Conservation (phyloP, 768 basidiomycete genomes). For the Baorangia bicolor region DNA sequence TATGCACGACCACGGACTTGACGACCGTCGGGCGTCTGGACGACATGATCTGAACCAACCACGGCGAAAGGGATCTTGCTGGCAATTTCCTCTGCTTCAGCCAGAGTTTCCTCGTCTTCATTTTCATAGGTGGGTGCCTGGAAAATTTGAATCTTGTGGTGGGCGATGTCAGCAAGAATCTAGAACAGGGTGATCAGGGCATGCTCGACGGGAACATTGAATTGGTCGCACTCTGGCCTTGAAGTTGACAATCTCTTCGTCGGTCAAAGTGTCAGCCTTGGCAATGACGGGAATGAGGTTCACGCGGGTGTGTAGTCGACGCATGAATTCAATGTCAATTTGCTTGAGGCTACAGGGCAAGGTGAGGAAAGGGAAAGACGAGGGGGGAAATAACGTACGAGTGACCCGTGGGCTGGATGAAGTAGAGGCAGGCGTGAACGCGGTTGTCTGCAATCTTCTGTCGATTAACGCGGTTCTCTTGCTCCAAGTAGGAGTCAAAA, state of each 20-base stretch:
- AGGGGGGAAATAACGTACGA: slow-evolving; percentile 55
- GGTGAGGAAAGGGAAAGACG: background rate
- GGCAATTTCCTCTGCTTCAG: slow-evolving; percentile 96
- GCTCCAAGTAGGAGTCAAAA: slow-evolving; percentile 96
- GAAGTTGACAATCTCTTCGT: slow-evolving; percentile 91
- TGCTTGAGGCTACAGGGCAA: slow-evolving; percentile 76
- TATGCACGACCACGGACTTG: slow-evolving; percentile 93
- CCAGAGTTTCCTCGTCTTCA: slow-evolving; percentile 97
- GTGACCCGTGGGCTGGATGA: slow-evolving; percentile 98
- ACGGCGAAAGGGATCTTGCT: slow-evolving; percentile 99
- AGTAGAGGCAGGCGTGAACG: slow-evolving; percentile 98
- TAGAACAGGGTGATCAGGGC: slow-evolving; percentile 30
- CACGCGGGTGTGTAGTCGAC: slow-evolving; percentile 93
- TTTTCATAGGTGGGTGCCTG: slow-evolving; percentile 97
- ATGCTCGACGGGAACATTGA: background rate
- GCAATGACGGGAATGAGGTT: slow-evolving; percentile 99
- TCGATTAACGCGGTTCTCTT: slow-evolving; percentile 98
- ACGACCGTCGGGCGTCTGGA: slow-evolving; percentile 83
- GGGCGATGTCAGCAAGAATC: slow-evolving; percentile 90
- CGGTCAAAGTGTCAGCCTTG: slow-evolving; percentile 96
- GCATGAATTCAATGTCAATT: slow-evolving; percentile 99
- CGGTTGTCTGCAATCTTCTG: slow-evolving; percentile 94
- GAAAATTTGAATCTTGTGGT: slow-evolving; percentile 98
- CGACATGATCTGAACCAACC: slow-evolving; percentile 87
- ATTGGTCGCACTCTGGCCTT: slow-evolving; percentile 73